Conservation (phyloP, 805 yeast genomes). For the Phaffomyces antillensis region DNA sequence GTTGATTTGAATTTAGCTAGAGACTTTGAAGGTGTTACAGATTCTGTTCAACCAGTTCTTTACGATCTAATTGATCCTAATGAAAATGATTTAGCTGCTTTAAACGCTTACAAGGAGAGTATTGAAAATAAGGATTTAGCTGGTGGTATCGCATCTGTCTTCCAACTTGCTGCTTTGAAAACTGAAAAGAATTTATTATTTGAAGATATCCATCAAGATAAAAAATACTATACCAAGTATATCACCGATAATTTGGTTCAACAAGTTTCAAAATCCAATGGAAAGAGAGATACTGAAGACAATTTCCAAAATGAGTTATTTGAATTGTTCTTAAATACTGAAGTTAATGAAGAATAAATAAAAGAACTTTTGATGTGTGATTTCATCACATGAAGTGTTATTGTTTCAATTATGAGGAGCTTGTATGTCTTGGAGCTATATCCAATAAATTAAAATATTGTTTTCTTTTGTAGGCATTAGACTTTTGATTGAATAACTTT, state of each 20-base stretch:
- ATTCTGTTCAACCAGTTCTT: background rate
- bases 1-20: conserved; percentile 1
- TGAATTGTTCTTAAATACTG: too few relatives aligned
- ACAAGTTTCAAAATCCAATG: background rate
- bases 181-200: background rate
- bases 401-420: too few relatives aligned
- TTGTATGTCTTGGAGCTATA: too few relatives aligned
- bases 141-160: background rate
- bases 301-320: too few relatives aligned
- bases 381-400: too few relatives aligned
- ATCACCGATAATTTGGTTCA: background rate
- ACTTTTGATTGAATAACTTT: too few relatives aligned
- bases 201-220: background rate
- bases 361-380: too few relatives aligned
- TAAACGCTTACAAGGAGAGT: background rate
- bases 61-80: conserved; percentile 2
- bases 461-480: too few relatives aligned
- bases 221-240: background rate
- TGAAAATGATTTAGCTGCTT: background rate
- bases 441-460: too few relatives aligned
- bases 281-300: background rate
- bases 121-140: background rate
- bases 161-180: conserved; percentile 2
- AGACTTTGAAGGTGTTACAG: background rate
- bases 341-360: too few relatives aligned